Base-by-base conservation (phyloP, 371 early-diverging fungal species). In the Syncephalis plumigaleata region DNA sequence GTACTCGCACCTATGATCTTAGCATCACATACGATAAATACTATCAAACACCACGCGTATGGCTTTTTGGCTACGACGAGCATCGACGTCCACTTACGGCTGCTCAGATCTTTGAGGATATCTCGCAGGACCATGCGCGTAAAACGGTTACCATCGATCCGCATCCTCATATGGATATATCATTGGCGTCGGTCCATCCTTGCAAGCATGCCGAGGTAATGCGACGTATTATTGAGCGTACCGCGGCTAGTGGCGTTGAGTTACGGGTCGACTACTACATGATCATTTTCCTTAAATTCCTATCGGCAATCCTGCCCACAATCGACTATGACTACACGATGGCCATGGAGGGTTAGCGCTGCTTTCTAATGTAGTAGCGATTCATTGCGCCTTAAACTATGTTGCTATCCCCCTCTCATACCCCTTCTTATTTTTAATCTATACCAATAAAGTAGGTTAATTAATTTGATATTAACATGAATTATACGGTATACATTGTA, bases 1-100 rank as follows among this genome's bases (percentile, higher is more conserved):
- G 75, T 46, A 91, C 91, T 18, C 80, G 96, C 52, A 93, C 95
- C 1, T 97, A 94, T 56, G 95, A 94, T 65, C 72, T 97, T 31
- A 84, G 84, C 55, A 97, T 97, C 53, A 92, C 95, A 11, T 97
- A 97, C 66, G 98, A 97, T 75, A 97, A 97, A 63, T 94, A 92
- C 62, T 92, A 92, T 56, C 92, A 91, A 62, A 93, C 93, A 0
- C 97, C 97, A 11, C 79, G 93, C 25, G 80, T 97, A 52, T 95
- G 89, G 87, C 71, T 97, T 47, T 88, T 83, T 67, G 98, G 98
- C 5, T 97, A 94, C 60, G 86, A 86, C 65, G 92, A 92, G 67
- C 66, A 86, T 49, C 81, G 91, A 21, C 71, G 71, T 16, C 93
- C 95, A 9, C 69, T 97, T 39, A 77, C 86, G 11, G 70, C 87